phyloP scores from a whole-genome alignment of 202 grass and related monocot genomes.

The Musa balbisiana region DNA sequence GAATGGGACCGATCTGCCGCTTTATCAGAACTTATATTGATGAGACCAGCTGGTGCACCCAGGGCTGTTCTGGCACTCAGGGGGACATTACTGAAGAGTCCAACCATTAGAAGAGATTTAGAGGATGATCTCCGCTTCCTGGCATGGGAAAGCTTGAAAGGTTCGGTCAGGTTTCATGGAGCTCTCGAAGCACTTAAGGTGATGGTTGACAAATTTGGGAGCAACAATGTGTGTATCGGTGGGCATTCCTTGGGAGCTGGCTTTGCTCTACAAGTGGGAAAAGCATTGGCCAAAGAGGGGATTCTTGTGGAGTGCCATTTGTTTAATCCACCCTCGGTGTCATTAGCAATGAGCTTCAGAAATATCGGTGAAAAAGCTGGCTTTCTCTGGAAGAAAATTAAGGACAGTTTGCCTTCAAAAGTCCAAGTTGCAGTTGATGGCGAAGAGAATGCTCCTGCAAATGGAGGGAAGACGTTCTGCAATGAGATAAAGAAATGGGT shows the following conservation, averaged over 20 bases:
- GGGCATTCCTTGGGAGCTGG: background rate
- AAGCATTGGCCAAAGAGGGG: background rate
- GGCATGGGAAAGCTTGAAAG: background rate
- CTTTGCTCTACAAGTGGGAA: background rate
- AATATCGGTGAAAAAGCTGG: background rate
- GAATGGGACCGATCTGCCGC: conserved; percentile 1
- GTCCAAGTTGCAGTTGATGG: background rate
- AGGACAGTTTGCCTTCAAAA: background rate
- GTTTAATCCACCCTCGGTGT: background rate
- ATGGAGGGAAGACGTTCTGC: background rate
- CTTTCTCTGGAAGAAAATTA: background rate
- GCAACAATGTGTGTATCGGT: background rate
- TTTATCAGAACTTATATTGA: background rate
- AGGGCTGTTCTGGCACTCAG: background rate
- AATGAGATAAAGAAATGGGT: background rate
- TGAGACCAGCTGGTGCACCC: background rate
- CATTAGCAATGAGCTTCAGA: background rate
- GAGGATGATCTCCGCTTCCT: background rate
- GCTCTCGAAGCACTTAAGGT: background rate
- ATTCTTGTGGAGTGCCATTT: conserved; percentile 1
- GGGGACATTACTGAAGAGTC: background rate
- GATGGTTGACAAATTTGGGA: conserved; percentile 5
- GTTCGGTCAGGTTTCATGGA: conserved; percentile 6
- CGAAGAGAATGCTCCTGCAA: background rate
- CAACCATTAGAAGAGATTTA: background rate